Evolutionary conservation across 2,329 filamentous ascomycete genomes (phyloP).

Genomic region (Ophiostoma quercus): DNA sequence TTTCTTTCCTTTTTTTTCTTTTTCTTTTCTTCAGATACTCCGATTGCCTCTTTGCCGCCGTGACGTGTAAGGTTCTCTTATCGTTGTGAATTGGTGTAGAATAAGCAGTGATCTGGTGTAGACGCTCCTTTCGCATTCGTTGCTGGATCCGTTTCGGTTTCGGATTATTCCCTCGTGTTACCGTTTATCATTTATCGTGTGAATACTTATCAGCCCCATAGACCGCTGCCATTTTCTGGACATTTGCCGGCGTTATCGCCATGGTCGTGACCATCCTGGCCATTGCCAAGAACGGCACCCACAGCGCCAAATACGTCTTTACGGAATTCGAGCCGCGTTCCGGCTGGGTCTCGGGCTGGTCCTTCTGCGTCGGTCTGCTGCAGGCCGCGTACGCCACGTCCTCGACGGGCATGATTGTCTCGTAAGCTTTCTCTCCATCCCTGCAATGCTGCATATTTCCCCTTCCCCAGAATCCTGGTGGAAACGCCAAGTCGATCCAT

Average conservation of each 20-base stretch:
- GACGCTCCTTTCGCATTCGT: background rate
- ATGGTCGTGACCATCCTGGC: conserved; percentile 4
- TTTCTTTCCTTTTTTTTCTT: background rate
- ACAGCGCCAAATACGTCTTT: conserved; percentile 15
- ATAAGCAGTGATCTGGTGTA: conserved; percentile 14
- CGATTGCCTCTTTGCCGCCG: background rate
- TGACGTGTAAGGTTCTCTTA: conserved; percentile 12
- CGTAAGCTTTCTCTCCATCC: background rate
- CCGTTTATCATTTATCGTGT: background rate
- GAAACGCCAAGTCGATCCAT: background rate
- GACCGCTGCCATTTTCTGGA: conserved; percentile 16
- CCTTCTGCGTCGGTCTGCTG: conserved; percentile 12
- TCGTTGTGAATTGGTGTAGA: conserved; percentile 15
- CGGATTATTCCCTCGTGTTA: background rate
- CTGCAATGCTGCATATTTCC: background rate
- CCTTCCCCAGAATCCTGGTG: background rate
- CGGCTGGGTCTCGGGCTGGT: conserved; percentile 13
- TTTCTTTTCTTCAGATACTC: background rate
- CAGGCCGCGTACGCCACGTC: conserved; percentile 16
- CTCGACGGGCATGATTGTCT: conserved; percentile 15
- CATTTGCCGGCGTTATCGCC: conserved; percentile 15
- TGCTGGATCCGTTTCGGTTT: background rate
- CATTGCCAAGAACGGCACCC: conserved; percentile 10
- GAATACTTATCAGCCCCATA: conserved; percentile 11
- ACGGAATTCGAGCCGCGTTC: conserved; percentile 12